phyloP scores from a whole-genome alignment of 2,329 filamentous ascomycete species.

The Lasiodiplodia theobromae region DNA sequence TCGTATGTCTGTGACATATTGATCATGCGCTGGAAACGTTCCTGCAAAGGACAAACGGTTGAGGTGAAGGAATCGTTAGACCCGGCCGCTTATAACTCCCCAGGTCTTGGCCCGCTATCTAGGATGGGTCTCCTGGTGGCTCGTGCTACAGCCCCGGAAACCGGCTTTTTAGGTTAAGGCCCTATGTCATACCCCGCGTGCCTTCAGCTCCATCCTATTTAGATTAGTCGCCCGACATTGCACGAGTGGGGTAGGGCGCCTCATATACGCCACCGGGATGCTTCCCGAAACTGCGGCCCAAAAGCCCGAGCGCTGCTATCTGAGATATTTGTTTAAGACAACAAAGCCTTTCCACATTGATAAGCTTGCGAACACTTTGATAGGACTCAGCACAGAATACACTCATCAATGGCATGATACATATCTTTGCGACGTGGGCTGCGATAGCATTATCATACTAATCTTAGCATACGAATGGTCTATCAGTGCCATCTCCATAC shows the following conservation, averaged over 20 bases:
- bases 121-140: background rate
- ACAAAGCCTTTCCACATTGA: background rate
- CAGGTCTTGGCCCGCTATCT: background rate
- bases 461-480: no score
- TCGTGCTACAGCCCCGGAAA: background rate
- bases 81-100: background rate
- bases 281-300: background rate
- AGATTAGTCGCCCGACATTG: background rate
- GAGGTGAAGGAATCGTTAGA: background rate
- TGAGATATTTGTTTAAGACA: background rate
- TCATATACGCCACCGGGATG: conserved; percentile 3
- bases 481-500: no score
- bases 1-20: background rate
- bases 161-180: background rate
- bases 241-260: background rate
- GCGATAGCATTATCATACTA: background rate
- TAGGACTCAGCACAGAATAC: background rate
- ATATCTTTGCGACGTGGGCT: background rate
- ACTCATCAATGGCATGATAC: background rate
- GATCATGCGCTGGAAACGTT: background rate
- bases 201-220: background rate
- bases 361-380: background rate
- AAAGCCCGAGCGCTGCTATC: background rate
- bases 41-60: background rate
- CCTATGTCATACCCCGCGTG: conserved; percentile 6